These are phyloP conservation scores for Mrakia hoshinonis DNA, from an alignment of 768 basidiomycete species.

Conservation along the genomic window DNA sequence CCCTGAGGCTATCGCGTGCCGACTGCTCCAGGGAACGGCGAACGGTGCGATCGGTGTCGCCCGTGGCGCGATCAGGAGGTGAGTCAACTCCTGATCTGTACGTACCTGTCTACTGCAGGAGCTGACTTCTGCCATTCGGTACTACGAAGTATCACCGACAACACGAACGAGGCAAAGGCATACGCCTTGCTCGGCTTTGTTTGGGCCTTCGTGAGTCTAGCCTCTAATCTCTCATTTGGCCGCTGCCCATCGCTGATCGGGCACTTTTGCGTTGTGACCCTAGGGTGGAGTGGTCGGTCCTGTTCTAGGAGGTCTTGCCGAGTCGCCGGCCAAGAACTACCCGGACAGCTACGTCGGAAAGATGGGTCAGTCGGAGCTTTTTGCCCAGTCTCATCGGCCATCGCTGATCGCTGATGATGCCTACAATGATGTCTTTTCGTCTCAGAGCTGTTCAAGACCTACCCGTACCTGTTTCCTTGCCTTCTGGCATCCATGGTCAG, in stretches of 20 bases:
- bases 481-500: constrained; percentile 28
- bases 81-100: no score
- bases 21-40: constrained; percentile 85
- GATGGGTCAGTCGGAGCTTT: constrained; percentile 36
- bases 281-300: constrained; percentile 47
- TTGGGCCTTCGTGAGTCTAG: constrained; percentile 69
- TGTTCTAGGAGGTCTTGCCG: constrained; percentile 47
- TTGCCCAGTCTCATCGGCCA: neutral
- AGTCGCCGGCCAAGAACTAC: constrained; percentile 70
- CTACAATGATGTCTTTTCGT: neutral
- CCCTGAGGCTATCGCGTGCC: constrained; percentile 70
- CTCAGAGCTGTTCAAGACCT: constrained; percentile 56
- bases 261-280: neutral
- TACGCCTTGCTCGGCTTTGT: constrained; percentile 83
- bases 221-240: neutral
- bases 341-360: constrained; percentile 58
- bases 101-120: no score
- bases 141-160: constrained; percentile 59
- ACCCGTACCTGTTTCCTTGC: constrained; percentile 88
- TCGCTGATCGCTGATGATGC: neutral
- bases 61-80: constrained; percentile 63
- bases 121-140: no score
- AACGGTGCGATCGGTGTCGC: constrained; percentile 84
- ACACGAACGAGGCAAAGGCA: constrained; percentile 84
- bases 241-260: neutral